Percentiles rank a stretch among this genome's conserved stretches.
phyloP scores from a whole-genome alignment of 139 green algal species.

The Spirogloea muscicola region DNA sequence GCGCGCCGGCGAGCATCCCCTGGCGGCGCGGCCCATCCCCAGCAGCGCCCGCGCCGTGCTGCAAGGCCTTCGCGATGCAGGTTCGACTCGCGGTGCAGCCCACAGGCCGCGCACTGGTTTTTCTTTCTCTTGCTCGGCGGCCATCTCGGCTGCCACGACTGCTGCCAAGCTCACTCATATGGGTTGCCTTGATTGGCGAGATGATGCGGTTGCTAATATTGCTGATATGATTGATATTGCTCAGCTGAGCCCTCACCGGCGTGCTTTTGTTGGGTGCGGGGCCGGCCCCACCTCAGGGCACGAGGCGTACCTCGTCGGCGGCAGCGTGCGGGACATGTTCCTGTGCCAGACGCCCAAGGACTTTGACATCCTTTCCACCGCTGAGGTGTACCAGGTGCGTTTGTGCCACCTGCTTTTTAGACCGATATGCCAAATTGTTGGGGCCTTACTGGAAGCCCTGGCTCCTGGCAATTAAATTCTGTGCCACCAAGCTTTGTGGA shows the following conservation, averaged over 20 bases:
- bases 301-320: conserved; percentile 46
- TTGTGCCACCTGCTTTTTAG: not conserved
- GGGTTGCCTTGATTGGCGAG: not conserved
- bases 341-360: conserved; percentile 36
- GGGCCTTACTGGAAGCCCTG: too few species aligned
- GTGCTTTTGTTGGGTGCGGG: not conserved
- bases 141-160: not conserved
- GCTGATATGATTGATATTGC: not conserved
- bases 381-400: conserved; percentile 11
- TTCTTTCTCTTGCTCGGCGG: not conserved
- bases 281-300: conserved; percentile 6
- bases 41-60: too few species aligned
- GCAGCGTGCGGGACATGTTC: conserved; percentile 38
- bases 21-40: too few species aligned
- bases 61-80: conserved; percentile 1
- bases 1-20: too few species aligned
- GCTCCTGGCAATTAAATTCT: too few species aligned
- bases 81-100: not conserved
- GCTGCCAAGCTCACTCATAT: too few species aligned
- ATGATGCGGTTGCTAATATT: not conserved
- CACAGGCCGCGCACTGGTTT: not conserved
- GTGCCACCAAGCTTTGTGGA: too few species aligned
- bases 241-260: not conserved
- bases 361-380: conserved; percentile 47
- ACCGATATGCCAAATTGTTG: too few species aligned